phyloP scores from a whole-genome alignment of 2,329 filamentous ascomycete species.

The Teratosphaeria nubilosa region DNA sequence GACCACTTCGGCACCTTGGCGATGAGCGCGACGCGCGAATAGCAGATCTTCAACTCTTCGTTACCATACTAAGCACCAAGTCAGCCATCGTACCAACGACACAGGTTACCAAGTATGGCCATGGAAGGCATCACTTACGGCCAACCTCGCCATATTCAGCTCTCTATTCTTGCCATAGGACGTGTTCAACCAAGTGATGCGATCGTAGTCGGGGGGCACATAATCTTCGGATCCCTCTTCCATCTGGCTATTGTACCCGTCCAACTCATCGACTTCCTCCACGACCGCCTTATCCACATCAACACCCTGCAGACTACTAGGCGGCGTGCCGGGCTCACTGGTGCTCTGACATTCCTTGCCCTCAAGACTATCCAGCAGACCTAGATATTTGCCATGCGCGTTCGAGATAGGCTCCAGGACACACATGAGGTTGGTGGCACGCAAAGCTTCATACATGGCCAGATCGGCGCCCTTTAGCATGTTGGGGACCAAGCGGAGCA shows the following conservation, averaged over 20 bases:
- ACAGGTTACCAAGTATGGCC: neutral
- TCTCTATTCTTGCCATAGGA: neutral
- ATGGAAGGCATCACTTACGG: neutral
- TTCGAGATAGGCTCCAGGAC: neutral
- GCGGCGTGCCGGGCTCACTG: neutral
- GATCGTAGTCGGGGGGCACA: neutral
- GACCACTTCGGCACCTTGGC: slow-evolving; percentile 7
- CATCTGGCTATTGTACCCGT: neutral
- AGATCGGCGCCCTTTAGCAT: slow-evolving; percentile 20
- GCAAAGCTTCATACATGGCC: slow-evolving; percentile 12
- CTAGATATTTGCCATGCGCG: neutral
- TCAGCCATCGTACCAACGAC: neutral
- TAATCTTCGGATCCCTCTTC: neutral
- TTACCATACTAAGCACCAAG: slow-evolving; percentile 9
- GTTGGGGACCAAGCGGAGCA: slow-evolving; percentile 10
- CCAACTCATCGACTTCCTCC: neutral
- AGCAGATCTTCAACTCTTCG: slow-evolving; percentile 7
- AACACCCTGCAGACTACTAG: neutral
- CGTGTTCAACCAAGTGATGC: neutral
- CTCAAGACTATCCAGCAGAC: neutral
- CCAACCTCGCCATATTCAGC: neutral
- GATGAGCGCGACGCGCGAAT: slow-evolving; percentile 11
- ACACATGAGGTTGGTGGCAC: slow-evolving; percentile 6
- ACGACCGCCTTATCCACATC: neutral
- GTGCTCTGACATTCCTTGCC: neutral